Conservation (phyloP, 176 grass and related monocot genomes). For the Leersia perrieri region DNA sequence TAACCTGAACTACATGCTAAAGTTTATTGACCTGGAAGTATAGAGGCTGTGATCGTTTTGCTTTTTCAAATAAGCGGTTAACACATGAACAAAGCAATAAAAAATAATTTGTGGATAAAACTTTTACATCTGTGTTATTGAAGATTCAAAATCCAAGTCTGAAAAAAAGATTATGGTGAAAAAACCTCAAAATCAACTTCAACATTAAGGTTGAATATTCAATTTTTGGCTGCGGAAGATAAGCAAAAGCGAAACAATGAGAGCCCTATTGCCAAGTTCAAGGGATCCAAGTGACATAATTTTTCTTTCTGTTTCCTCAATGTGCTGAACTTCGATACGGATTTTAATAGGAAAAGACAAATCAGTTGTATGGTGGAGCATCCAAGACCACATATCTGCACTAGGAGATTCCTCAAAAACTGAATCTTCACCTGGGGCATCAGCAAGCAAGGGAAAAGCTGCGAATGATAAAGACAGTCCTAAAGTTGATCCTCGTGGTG, state of each 20-base stretch:
- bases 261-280: neutral
- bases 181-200: too few species aligned
- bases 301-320: neutral
- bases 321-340: neutral
- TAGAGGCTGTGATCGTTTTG: too few species aligned
- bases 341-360: conserved; percentile 81
- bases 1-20: neutral
- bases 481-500: conserved; percentile 73
- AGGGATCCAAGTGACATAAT: neutral
- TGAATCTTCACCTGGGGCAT: conserved; percentile 49
- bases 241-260: too few species aligned
- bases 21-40: neutral
- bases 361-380: conserved; percentile 88
- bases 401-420: conserved; percentile 59
- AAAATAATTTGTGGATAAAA: too few species aligned
- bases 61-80: too few species aligned
- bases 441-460: conserved; percentile 60
- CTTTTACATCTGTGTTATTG: too few species aligned
- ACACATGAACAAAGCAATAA: too few species aligned
- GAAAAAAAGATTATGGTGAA: too few species aligned
- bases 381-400: conserved; percentile 78
- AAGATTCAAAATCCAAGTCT: too few species aligned
- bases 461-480: conserved; percentile 71
- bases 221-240: too few species aligned
- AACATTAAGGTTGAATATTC: too few species aligned